Base-by-base conservation (phyloP, 2,329 filamentous ascomycete species). In the Arachnomyces sp. region DNA sequence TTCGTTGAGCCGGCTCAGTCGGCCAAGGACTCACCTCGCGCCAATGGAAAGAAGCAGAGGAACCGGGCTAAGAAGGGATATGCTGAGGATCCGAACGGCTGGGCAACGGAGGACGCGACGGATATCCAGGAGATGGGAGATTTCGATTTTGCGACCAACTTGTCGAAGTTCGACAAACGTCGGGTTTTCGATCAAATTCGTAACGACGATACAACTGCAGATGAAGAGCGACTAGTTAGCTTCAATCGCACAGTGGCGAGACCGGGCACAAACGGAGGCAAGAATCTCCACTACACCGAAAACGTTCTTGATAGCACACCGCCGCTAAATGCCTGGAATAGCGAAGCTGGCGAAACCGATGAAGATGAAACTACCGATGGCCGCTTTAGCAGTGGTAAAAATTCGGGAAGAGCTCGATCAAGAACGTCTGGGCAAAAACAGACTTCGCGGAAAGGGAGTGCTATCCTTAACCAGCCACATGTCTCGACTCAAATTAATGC, bases 51-150 rank as follows among this genome's bases (percentile, higher is more conserved):
- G 40, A 50, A 55, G 7, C 45, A 9, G 21, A 25, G 21, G 9
- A 25, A 25, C 9, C 21, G 21, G 21, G 21, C 5, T 62, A 56
- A 63, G 49, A 63, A 65, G 50, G 47, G 54, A 28, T 66, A 70
- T 45, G 76, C 52, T 7, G 73, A 77, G 42, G 69, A 74, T 39
- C 64, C 86, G 32, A 93, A 87, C 58, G 90, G 87, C 3, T 96
- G 90, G 89, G 88, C 86, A 3, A 95, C 90, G 0, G 92, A 95
- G 57, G 90, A 96, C 55, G 89, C 90, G 15, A 95, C 87, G 0
- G 92, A 96, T 57, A 86, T 92, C 15, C 86, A 90, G 63, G 90
- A 93, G 57, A 77, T 92, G 71, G 86, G 85, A 8, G 92, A 96
- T 45, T 96, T 96, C 53, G 90, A 96, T 61, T 96, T 96, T 54